Evolutionary conservation across 768 basidiomycete genomes (phyloP).

Genomic region (Rickenella mellea): DNA sequence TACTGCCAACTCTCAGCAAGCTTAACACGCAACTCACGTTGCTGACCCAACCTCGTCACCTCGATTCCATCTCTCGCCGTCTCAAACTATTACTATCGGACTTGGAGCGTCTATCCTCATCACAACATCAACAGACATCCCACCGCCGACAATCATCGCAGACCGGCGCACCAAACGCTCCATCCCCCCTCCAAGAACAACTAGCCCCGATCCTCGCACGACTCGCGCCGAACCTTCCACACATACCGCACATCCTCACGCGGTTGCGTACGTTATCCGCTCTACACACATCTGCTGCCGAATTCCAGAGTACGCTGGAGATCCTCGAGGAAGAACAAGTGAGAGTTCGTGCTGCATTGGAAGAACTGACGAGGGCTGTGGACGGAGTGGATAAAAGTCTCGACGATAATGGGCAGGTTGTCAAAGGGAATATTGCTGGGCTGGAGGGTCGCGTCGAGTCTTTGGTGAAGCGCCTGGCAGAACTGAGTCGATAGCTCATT

Average conservation of each 20-base stretch:
- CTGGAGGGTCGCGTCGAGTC: conserved; percentile 52
- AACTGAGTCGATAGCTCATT: conserved; percentile 13
- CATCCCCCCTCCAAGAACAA: conserved; percentile 40
- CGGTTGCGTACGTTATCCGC: conserved; percentile 78
- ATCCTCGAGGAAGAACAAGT: conserved; percentile 67
- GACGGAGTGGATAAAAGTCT: conserved; percentile 67
- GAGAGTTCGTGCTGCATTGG: conserved; percentile 49
- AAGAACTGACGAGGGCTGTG: conserved; percentile 62
- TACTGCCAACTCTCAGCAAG: conserved; percentile 74
- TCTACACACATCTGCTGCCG: conserved; percentile 73
- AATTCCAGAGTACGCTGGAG: conserved; percentile 61
- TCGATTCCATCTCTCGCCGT: conserved; percentile 90
- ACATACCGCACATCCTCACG: conserved; percentile 83
- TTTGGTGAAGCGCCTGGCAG: conserved; percentile 34
- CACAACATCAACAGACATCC: conserved; percentile 13
- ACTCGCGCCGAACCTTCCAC: conserved; percentile 63
- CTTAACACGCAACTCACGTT: conserved; percentile 81
- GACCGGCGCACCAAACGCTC: conserved; percentile 8
- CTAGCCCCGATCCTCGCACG: conserved; percentile 61
- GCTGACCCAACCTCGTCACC: conserved; percentile 90
- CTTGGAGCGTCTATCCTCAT: conserved; percentile 60
- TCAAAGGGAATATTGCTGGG: conserved; percentile 64
- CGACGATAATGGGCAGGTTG: conserved; percentile 58
- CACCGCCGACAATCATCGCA: conserved; percentile 35
- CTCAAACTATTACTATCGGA: conserved; percentile 89